Conservation (phyloP, 1,139 yeast species). For the Pichia sp. region DNA sequence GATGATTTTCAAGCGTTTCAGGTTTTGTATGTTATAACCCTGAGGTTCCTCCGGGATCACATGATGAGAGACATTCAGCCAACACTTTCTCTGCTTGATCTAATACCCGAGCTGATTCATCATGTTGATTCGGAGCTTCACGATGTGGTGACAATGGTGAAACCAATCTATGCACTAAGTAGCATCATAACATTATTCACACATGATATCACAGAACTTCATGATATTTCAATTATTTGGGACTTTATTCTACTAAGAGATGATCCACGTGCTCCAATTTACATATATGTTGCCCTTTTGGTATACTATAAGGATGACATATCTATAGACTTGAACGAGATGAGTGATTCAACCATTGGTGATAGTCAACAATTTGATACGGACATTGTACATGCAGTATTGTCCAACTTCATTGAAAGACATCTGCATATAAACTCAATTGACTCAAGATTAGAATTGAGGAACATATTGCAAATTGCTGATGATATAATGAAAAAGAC, state of each 20-base stretch:
- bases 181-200: constrained; percentile 71
- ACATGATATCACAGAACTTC: constrained; percentile 54
- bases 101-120: constrained; percentile 58
- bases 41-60: constrained; percentile 70
- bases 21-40: constrained; percentile 50
- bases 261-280: constrained; percentile 36
- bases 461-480: constrained; percentile 34
- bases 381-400: constrained; percentile 30
- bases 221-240: constrained; percentile 52
- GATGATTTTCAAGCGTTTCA: constrained; percentile 39
- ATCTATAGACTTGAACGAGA: constrained; percentile 26
- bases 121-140: constrained; percentile 46
- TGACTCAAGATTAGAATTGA: constrained; percentile 30
- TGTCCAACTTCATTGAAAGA: constrained; percentile 22
- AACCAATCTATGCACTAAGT: constrained; percentile 63
- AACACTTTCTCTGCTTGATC: constrained; percentile 54
- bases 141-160: constrained; percentile 37
- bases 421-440: constrained; percentile 21
- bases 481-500: constrained; percentile 27
- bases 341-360: constrained; percentile 23
- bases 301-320: constrained; percentile 36
- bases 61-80: constrained; percentile 68
- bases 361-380: constrained; percentile 31
- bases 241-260: constrained; percentile 50
- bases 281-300: constrained; percentile 51